Evolutionary conservation across 2,329 filamentous ascomycete species (phyloP).

Genomic region (Furcasterigmium sp.): DNA sequence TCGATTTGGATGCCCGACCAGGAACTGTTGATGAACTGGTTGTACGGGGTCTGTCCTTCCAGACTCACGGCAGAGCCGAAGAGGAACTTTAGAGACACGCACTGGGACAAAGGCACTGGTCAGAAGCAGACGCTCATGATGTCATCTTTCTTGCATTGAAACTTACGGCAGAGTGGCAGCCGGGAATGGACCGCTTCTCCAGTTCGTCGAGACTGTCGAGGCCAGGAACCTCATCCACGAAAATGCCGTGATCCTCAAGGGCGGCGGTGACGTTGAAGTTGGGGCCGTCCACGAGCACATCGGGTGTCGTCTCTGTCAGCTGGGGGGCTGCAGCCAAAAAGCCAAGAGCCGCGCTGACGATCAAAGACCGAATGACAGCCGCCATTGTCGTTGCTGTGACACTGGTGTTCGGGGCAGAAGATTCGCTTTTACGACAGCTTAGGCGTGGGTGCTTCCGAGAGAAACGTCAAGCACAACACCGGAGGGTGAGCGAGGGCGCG

Average conservation of each 20-base stretch:
- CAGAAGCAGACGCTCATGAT: neutral
- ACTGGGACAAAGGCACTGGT: neutral
- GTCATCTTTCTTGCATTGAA: too few species aligned
- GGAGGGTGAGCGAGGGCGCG: too few species aligned
- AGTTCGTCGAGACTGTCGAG: neutral
- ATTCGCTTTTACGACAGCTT: too few species aligned
- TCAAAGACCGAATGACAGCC: too few species aligned
- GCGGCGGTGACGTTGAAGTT: conserved; percentile 11
- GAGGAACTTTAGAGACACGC: conserved; percentile 1
- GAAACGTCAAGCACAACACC: too few species aligned
- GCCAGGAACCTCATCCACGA: conserved; percentile 6
- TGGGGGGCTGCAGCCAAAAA: too few species aligned
- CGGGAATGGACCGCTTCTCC: neutral
- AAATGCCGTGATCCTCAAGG: conserved; percentile 9
- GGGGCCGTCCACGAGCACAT: neutral
- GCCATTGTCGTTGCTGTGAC: too few species aligned
- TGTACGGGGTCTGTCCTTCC: neutral
- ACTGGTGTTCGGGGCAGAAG: too few species aligned
- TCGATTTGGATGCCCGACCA: conserved; percentile 9
- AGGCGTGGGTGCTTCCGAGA: too few species aligned
- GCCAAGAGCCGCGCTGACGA: too few species aligned
- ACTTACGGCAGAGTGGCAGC: neutral
- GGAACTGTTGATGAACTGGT: conserved; percentile 5
- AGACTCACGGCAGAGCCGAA: conserved; percentile 4
- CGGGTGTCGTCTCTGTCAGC: too few species aligned